Evolutionary conservation across 345 rosid species (phyloP).

Genomic region (Toxicodendron radicans): DNA sequence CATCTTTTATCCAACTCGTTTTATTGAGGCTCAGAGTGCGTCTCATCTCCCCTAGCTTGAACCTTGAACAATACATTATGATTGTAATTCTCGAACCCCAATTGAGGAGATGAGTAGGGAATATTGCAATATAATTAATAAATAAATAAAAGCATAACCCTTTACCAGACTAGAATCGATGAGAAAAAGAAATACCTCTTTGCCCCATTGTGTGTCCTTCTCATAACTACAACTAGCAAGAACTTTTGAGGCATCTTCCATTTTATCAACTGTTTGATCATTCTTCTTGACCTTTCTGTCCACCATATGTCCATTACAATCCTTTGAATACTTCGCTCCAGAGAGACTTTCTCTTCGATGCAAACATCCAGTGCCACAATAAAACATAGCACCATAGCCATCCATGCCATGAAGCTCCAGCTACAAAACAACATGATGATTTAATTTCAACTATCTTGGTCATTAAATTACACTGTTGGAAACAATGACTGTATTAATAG

Average conservation of each 20-base stretch:
- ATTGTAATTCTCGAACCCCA: no score
- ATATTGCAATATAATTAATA: no score
- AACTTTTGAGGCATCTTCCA: constrained; percentile 37
- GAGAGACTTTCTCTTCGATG: constrained; percentile 35
- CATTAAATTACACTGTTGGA: no score
- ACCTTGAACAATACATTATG: no score
- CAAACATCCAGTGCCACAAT: constrained; percentile 44
- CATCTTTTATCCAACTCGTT: no score
- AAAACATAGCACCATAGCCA: constrained; percentile 25
- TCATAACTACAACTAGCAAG: constrained; percentile 40
- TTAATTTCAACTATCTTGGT: not conserved
- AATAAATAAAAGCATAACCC: no score
- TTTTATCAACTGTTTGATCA: constrained; percentile 3
- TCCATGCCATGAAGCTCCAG: constrained; percentile 33
- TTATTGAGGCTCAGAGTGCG: no score
- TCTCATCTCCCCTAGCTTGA: no score
- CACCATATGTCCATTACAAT: not conserved
- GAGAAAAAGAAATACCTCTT: constrained; percentile 29
- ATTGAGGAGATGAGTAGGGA: no score
- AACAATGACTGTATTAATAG: no score
- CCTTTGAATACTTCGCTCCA: constrained; percentile 26
- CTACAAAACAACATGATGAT: constrained; percentile 12
- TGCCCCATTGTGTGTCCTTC: constrained; percentile 41
- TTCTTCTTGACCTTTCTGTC: not conserved
- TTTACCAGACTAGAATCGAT: not conserved